Evolutionary conservation across 768 basidiomycete genomes (phyloP).

Genomic region (Mycena galopus): DNA sequence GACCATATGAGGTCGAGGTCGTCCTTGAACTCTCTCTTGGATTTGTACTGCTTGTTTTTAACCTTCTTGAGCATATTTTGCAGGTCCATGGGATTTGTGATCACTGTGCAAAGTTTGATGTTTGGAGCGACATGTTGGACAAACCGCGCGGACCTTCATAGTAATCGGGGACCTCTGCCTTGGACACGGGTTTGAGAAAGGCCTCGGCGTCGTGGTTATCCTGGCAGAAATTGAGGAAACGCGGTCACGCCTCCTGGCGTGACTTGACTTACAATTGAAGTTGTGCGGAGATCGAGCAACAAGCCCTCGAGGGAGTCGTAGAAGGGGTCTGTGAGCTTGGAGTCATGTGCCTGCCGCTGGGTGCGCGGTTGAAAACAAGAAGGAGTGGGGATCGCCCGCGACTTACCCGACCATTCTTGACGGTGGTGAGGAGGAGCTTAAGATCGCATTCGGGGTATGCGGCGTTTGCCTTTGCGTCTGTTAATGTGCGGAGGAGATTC

Average conservation of each 20-base stretch:
- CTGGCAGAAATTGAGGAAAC: constrained; percentile 52
- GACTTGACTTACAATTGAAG: constrained; percentile 69
- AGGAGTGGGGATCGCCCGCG: constrained; percentile 22
- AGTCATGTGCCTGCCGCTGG: constrained; percentile 65
- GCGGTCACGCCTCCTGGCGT: constrained; percentile 36
- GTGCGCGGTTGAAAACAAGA: constrained; percentile 41
- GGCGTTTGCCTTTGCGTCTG: constrained; percentile 78
- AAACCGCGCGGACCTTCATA: constrained; percentile 76
- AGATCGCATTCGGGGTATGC: constrained; percentile 77
- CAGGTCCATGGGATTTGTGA: constrained; percentile 95
- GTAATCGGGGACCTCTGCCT: constrained; percentile 92
- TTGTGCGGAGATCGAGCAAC: constrained; percentile 84
- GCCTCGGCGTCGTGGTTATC: constrained; percentile 93
- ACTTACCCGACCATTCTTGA: constrained; percentile 91
- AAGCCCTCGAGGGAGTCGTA: constrained; percentile 95
- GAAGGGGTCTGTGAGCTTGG: constrained; percentile 88
- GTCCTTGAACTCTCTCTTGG: constrained; percentile 92
- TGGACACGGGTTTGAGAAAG: constrained; percentile 94
- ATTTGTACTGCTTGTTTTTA: constrained; percentile 92
- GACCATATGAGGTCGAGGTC: constrained; percentile 98
- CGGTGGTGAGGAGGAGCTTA: constrained; percentile 82
- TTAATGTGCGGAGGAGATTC: constrained; percentile 93
- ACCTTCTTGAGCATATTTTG: constrained; percentile 94
- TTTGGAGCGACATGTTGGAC: constrained; percentile 20
- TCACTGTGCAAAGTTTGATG: constrained; percentile 67